Evolutionary conservation across 176 grass and related monocot species (phyloP).

Genomic region (Zizania latifolia): DNA sequence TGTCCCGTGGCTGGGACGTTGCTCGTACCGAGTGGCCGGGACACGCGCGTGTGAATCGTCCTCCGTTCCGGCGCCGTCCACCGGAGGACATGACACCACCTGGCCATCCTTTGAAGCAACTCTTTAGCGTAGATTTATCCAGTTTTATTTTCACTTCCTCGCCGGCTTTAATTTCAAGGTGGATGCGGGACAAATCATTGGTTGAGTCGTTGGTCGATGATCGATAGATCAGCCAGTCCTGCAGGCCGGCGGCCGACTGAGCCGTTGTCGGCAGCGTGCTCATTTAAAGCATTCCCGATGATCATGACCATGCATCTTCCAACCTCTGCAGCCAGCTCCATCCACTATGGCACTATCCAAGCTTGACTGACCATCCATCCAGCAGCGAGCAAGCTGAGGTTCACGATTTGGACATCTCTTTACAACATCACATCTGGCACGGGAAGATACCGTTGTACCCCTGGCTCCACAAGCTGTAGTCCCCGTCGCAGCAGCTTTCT

Average conservation of each 20-base stretch:
- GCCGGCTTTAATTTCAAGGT: no score
- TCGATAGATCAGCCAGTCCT: background rate
- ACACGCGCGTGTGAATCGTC: no score
- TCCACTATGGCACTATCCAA: no score
- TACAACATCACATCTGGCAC: background rate
- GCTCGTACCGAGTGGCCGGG: no score
- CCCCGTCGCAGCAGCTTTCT: background rate
- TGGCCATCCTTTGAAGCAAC: no score
- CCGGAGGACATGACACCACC: no score
- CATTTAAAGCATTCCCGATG: background rate
- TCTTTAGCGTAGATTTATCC: no score
- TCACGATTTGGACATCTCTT: background rate
- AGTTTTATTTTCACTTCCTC: no score
- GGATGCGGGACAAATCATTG: background rate
- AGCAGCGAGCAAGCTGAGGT: background rate
- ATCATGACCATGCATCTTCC: background rate
- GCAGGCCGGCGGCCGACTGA: background rate
- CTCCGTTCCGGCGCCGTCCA: no score
- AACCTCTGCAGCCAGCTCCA: background rate
- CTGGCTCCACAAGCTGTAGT: no score
- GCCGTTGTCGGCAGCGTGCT: slow-evolving; percentile 1
- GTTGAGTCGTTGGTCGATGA: background rate
- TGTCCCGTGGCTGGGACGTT: no score
- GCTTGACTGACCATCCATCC: background rate
- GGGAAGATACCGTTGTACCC: slow-evolving; percentile 18